Percentiles rank a stretch among this genome's conserved stretches.
Evolutionary conservation across 2,329 filamentous ascomycete species (phyloP).

Genomic region (Colletotrichum plurivorum): DNA sequence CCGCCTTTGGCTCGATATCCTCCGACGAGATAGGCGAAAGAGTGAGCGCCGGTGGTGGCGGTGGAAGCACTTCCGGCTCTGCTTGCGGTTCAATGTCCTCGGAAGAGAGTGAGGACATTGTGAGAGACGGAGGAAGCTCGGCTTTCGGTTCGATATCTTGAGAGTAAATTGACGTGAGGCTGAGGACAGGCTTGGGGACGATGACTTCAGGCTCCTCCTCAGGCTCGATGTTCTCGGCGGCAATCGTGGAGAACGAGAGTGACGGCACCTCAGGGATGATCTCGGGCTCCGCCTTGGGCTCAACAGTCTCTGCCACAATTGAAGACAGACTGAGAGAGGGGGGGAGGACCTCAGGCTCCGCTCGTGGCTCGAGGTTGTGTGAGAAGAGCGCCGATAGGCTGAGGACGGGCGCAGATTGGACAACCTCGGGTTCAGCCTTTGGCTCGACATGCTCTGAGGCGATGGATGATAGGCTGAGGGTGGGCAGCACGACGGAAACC

Average conservation of each 20-base stretch:
- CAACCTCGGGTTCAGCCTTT: slow-evolving; percentile 45
- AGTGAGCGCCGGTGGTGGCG: slow-evolving; percentile 51
- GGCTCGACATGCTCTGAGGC: slow-evolving; percentile 54
- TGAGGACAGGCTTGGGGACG: slow-evolving; percentile 50
- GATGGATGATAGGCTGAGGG: slow-evolving; percentile 51
- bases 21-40: slow-evolving; percentile 51
- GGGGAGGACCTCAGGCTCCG: slow-evolving; percentile 47
- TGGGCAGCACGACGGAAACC: slow-evolving; percentile 39
- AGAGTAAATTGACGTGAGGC: slow-evolving; percentile 50
- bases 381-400: slow-evolving; percentile 41
- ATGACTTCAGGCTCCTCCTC: slow-evolving; percentile 51
- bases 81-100: slow-evolving; percentile 59
- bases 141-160: slow-evolving; percentile 52
- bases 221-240: slow-evolving; percentile 47
- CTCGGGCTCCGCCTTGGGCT: slow-evolving; percentile 47
- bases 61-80: slow-evolving; percentile 50
- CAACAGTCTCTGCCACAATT: slow-evolving; percentile 49
- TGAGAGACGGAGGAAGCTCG: slow-evolving; percentile 48
- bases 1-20: slow-evolving; percentile 51
- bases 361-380: slow-evolving; percentile 37
- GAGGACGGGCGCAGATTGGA: slow-evolving; percentile 38
- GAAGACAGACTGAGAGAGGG: slow-evolving; percentile 49
- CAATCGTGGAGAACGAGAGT: slow-evolving; percentile 45
- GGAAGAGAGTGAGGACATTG: slow-evolving; percentile 48
- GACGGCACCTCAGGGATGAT: slow-evolving; percentile 39